These are phyloP conservation scores for Penicillium nucicola DNA, from an alignment of 495 filamentous ascomycete genomes.

Conservation along the genomic window DNA sequence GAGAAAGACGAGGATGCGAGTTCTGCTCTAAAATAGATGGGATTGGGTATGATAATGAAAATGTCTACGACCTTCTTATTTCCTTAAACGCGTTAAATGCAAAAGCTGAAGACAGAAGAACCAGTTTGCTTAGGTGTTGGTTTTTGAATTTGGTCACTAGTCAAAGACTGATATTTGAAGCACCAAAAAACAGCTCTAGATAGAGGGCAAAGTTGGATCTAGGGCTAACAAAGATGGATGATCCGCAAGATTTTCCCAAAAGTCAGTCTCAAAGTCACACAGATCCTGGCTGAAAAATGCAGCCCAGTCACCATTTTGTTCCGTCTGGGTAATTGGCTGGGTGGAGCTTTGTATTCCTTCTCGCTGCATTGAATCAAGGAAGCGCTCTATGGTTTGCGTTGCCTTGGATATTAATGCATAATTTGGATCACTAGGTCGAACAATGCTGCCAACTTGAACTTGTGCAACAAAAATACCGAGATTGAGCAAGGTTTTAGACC, in stretches of 20 bases:
- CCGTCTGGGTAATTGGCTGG: constrained; percentile 5
- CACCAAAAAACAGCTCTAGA: background rate
- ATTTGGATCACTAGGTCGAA: constrained; percentile 33
- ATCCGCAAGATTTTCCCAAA: constrained; percentile 32
- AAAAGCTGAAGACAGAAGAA: too few species aligned
- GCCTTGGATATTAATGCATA: constrained; percentile 31
- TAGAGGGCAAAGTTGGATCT: constrained; percentile 17
- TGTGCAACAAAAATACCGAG: constrained; percentile 40
- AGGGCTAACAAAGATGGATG: constrained; percentile 27
- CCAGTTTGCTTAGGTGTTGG: too few species aligned
- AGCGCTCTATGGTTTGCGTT: constrained; percentile 28
- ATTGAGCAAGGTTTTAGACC: constrained; percentile 29
- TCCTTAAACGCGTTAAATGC: too few species aligned
- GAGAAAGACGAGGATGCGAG: too few species aligned
- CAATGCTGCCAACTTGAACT: constrained; percentile 31
- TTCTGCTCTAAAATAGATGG: too few species aligned
- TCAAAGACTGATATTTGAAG: too few species aligned
- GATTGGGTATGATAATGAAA: too few species aligned
- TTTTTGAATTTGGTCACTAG: too few species aligned
- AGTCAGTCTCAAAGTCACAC: constrained; percentile 31
- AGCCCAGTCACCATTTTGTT: constrained; percentile 25
- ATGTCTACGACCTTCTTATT: too few species aligned
- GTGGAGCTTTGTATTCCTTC: constrained; percentile 7
- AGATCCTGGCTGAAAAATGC: constrained; percentile 27
- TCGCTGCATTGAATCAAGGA: constrained; percentile 29